phyloP scores from a whole-genome alignment of 768 basidiomycete genomes.

The Candolleomyces efflorescens region DNA sequence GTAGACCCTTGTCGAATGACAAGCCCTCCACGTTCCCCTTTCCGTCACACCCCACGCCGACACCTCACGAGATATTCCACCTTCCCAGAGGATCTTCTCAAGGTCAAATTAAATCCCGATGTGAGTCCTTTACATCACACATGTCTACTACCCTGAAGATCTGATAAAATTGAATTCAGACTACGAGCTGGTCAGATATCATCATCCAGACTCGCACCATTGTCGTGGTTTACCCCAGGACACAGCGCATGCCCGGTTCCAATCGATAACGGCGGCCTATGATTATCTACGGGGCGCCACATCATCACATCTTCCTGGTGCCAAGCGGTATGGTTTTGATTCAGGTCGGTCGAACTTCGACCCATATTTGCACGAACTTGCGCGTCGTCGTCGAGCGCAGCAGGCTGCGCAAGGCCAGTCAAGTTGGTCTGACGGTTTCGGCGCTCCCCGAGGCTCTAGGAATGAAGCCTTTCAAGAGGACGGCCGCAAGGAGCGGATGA shows the following conservation, averaged over 20 bases:
- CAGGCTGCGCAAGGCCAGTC: slow-evolving; percentile 24
- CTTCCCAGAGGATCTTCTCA: slow-evolving; percentile 51
- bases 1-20: slow-evolving; percentile 1
- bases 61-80: slow-evolving; percentile 73
- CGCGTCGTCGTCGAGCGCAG: slow-evolving; percentile 40
- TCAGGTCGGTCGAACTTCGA: slow-evolving; percentile 26
- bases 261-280: slow-evolving; percentile 61
- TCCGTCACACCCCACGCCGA: slow-evolving; percentile 48
- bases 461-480: slow-evolving; percentile 30
- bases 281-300: slow-evolving; percentile 44
- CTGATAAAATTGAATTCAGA: slow-evolving; percentile 34
- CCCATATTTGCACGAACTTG: slow-evolving; percentile 48
- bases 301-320: slow-evolving; percentile 13
- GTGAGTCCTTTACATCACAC: slow-evolving; percentile 33
- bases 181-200: slow-evolving; percentile 66
- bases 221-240: slow-evolving; percentile 36
- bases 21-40: slow-evolving; percentile 34
- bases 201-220: slow-evolving; percentile 65
- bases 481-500: slow-evolving; percentile 46
- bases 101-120: slow-evolving; percentile 61
- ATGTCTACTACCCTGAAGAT: background rate
- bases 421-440: slow-evolving; percentile 15
- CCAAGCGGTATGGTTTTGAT: slow-evolving; percentile 14
- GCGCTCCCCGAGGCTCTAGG: slow-evolving; percentile 23
- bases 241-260: slow-evolving; percentile 57